Conservation (phyloP, 2,329 filamentous ascomycete genomes). For the Coleophoma crateriformis region DNA sequence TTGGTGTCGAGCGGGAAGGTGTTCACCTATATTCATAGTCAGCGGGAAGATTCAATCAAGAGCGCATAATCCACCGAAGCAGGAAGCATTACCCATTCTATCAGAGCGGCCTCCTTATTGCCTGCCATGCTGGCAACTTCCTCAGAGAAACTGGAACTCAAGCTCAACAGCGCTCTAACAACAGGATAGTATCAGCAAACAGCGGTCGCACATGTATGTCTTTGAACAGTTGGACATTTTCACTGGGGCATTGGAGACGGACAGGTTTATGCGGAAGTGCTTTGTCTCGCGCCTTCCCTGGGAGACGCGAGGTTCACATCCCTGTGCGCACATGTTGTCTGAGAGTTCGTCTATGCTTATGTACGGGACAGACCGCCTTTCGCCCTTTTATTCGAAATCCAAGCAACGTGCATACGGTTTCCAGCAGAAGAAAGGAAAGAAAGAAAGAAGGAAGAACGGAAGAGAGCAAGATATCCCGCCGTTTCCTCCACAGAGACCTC, state of each 20-base stretch:
- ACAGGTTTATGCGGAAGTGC: slow-evolving; percentile 1
- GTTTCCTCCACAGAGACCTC: too few species aligned
- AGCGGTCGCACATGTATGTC: background rate
- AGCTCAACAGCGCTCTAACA: too few species aligned
- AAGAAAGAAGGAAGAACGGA: too few species aligned
- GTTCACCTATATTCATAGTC: slow-evolving; percentile 23
- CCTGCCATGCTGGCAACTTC: background rate
- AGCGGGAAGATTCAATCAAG: slow-evolving; percentile 7
- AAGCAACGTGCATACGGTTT: too few species aligned
- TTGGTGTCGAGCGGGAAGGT: slow-evolving; percentile 24
- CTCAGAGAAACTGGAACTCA: too few species aligned
- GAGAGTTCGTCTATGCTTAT: too few species aligned
- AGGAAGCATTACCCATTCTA: slow-evolving; percentile 44
- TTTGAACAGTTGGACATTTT: slow-evolving; percentile 10
- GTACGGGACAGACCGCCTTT: too few species aligned
- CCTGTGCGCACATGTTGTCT: background rate
- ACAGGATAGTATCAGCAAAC: too few species aligned
- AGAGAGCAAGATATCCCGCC: too few species aligned
- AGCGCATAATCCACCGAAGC: background rate
- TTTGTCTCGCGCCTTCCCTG: slow-evolving; percentile 1
- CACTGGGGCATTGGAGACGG: background rate
- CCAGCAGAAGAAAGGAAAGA: too few species aligned
- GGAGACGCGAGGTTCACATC: background rate
- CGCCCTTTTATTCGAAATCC: too few species aligned
- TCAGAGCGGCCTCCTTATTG: slow-evolving; percentile 46